Evolutionary conservation across 2,329 filamentous ascomycete species (phyloP).

Genomic region (Colletotrichum gloeosporioides): DNA sequence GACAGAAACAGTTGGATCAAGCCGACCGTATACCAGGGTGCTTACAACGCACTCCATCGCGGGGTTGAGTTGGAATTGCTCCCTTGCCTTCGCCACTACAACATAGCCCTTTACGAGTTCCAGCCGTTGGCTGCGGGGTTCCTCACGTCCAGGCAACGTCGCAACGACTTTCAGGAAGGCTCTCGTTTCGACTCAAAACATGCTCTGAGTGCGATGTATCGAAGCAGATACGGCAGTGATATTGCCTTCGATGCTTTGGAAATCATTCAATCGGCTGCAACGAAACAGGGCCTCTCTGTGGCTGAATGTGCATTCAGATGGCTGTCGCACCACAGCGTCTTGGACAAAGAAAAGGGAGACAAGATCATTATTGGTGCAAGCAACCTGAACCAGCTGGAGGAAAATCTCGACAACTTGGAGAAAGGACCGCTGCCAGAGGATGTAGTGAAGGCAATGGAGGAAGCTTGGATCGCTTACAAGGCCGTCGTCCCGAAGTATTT

Average conservation of each 20-base stretch:
- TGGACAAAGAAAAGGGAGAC: neutral
- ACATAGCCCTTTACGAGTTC: neutral
- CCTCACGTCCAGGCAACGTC: neutral
- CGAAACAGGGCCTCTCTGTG: neutral
- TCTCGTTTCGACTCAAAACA: neutral
- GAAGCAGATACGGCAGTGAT: neutral
- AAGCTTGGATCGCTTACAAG: neutral
- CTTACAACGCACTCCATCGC: constrained; percentile 62
- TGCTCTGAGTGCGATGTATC: neutral
- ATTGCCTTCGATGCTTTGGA: neutral
- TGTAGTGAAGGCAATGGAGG: neutral
- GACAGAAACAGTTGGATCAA: constrained; percentile 72
- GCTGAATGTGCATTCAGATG: neutral
- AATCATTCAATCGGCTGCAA: neutral
- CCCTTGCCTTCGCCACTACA: neutral
- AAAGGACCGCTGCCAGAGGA: neutral
- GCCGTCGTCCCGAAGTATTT: neutral
- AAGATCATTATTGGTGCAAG: neutral
- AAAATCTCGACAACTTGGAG: neutral
- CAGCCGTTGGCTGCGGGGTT: neutral
- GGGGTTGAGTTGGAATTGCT: constrained; percentile 65
- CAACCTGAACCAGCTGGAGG: neutral
- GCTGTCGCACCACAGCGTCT: neutral
- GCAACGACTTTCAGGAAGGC: neutral
- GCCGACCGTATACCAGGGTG: constrained; percentile 77